phyloP scores from a whole-genome alignment of 2,329 filamentous ascomycete genomes.

The Fonsecaea multimorphosa region DNA sequence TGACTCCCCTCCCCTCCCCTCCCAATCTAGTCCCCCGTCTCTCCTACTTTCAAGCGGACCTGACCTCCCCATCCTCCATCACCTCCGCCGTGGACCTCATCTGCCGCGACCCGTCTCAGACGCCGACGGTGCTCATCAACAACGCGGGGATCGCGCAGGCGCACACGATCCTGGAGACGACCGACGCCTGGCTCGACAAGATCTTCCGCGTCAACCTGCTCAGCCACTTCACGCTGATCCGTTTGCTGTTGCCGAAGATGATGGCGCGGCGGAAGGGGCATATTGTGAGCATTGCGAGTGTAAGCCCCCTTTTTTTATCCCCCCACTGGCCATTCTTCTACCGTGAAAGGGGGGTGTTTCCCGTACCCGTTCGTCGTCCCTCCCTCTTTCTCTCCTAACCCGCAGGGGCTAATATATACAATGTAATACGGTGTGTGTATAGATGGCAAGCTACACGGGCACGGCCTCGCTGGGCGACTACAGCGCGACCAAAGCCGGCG shows the following conservation, averaged over 20 bases:
- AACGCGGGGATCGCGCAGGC: constrained; percentile 69
- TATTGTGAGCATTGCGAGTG: constrained; percentile 70
- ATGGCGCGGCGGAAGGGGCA: constrained; percentile 70
- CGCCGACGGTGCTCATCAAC: constrained; percentile 74
- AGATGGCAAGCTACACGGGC: constrained; percentile 64
- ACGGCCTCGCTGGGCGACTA: constrained; percentile 72
- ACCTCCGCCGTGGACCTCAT: constrained; percentile 60
- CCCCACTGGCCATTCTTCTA: not conserved
- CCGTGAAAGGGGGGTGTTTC: too few species aligned
- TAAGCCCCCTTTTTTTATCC: not conserved
- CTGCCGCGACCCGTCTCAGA: constrained; percentile 47
- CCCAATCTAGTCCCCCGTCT: constrained; percentile 30
- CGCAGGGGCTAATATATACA: too few species aligned
- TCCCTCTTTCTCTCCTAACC: too few species aligned
- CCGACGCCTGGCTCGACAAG: constrained; percentile 65
- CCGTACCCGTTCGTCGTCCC: too few species aligned
- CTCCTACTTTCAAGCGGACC: constrained; percentile 54
- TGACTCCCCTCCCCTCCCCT: too few species aligned
- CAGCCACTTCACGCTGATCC: constrained; percentile 68
- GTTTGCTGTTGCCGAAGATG: constrained; percentile 72
- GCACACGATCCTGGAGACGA: constrained; percentile 65
- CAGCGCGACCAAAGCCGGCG: constrained; percentile 68
- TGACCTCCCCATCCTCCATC: constrained; percentile 65
- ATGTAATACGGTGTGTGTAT: too few species aligned
- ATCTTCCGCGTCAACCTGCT: constrained; percentile 75